A percentile compares a stretch with the other conserved stretches of the same genome.
Evolutionary conservation across 169 alveolate species (phyloP).

Genomic region (Cytauxzoon felis): DNA sequence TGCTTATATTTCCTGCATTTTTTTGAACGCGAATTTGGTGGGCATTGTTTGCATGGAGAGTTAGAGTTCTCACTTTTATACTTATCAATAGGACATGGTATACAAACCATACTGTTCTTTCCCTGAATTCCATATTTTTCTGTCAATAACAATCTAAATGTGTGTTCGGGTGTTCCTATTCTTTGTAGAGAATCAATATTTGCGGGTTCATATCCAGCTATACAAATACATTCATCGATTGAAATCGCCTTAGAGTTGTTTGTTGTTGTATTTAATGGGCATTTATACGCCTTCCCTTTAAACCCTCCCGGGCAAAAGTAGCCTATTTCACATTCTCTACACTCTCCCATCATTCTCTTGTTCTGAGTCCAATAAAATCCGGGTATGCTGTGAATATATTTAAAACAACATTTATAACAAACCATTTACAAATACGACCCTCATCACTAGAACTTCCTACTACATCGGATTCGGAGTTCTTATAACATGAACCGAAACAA

Average conservation of each 20-base stretch:
- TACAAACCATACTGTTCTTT: constrained; percentile 11
- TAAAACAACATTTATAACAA: constrained; percentile 34
- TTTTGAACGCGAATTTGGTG: constrained; percentile 45
- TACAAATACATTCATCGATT: constrained; percentile 64
- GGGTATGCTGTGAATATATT: constrained; percentile 36
- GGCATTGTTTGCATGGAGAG: constrained; percentile 25
- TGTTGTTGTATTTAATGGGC: constrained; percentile 71
- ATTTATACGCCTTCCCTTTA: constrained; percentile 42
- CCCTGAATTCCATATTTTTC: not conserved
- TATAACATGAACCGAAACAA: constrained; percentile 62
- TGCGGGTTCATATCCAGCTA: constrained; percentile 67
- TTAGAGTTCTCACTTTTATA: constrained; percentile 18
- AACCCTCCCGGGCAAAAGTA: constrained; percentile 70
- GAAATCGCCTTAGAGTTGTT: constrained; percentile 35
- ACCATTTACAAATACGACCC: constrained; percentile 60
- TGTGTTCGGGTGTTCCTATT: constrained; percentile 13
- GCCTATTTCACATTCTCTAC: constrained; percentile 64
- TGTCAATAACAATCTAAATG: not conserved
- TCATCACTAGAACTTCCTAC: constrained; percentile 41
- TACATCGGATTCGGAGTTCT: constrained; percentile 33
- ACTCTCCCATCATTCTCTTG: constrained; percentile 13
- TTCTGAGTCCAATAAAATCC: constrained; percentile 41
- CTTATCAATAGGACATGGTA: constrained; percentile 33
- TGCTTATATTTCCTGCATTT: constrained; percentile 2
- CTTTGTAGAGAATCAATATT: not conserved